Base-by-base conservation (phyloP, 2,329 filamentous ascomycete species). In the Stylonectria norvegica region DNA sequence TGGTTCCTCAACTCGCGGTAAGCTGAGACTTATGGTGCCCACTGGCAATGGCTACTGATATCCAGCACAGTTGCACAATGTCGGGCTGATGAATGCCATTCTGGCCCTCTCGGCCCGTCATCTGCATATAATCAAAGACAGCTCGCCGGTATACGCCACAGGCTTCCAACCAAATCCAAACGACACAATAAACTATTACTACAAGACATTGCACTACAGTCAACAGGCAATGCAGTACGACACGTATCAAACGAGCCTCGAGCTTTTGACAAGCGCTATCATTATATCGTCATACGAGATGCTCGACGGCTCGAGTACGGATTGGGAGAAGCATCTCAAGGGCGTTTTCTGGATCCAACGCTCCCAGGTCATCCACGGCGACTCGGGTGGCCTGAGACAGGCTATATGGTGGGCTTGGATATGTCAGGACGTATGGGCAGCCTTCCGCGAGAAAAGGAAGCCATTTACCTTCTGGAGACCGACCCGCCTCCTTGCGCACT, bases 341-440 rank as follows among this genome's bases (percentile, higher is more conserved):
- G 79, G 79, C 2, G 76, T 81, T 3, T 83, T 83, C 52, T 82
- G 79, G 76, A 83, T 83, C 30, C 79, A 82, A 47, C 66, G 78
- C 14, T 78, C 72, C 4, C 78, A 79, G 43, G 69, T 79, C 31
- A 78, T 79, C 33, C 69, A 82, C 42, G 79, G 78, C 3, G 76
- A 76, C 38, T 76, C 70, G 2, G 72, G 73, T 2, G 76, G 77
- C 0, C 60, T 83, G 0, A 67, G 73, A 27, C 71, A 75, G 47
- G 73, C 77, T 0, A 74, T 78, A 0, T 83, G 79, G 79, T 84
- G 80, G 79, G 72, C 74, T 1, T 83, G 79, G 79, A 63, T 83
- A 5, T 67, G 77, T 12, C 79, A 84, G 53, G 79, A 84, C 52
- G 69, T 79, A 1, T 83, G 78, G 78, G 78, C 77, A 2, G 78